Percentiles rank a stretch among this genome's conserved stretches.
Evolutionary conservation across 2,329 filamentous ascomycete species (phyloP).

Genomic region (Alternaria rosae): DNA sequence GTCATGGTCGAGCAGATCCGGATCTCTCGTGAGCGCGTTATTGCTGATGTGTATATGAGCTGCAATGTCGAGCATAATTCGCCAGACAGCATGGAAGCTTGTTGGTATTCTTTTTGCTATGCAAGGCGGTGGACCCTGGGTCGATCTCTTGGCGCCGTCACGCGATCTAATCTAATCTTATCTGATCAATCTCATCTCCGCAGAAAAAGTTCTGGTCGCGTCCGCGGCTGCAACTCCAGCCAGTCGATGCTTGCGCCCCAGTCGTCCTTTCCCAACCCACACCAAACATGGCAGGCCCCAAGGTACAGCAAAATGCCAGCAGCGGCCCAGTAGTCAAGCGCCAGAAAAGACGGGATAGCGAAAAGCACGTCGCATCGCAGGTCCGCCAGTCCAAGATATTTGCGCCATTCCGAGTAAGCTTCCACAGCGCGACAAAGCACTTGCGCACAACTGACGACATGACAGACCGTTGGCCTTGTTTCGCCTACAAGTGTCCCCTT

Average conservation of each 20-base stretch:
- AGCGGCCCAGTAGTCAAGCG: conserved; percentile 73
- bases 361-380: conserved; percentile 52
- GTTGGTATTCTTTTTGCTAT: background rate
- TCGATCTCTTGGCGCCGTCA: conserved; percentile 31
- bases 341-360: conserved; percentile 41
- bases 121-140: conserved; percentile 22
- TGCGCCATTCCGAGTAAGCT: conserved; percentile 84
- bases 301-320: conserved; percentile 54
- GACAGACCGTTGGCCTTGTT: conserved; percentile 87
- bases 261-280: background rate
- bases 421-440: background rate
- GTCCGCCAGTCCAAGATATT: conserved; percentile 77
- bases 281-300: conserved; percentile 56
- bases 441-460: conserved; percentile 13
- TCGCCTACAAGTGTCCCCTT: conserved; percentile 92
- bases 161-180: conserved; percentile 28
- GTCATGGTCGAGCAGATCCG: background rate
- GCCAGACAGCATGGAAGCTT: background rate
- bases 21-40: background rate
- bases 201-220: conserved; percentile 22
- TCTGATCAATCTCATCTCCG: conserved; percentile 31
- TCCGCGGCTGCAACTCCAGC: conserved; percentile 14
- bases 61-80: background rate
- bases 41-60: background rate
- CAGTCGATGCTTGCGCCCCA: conserved; percentile 8